Evolutionary conservation across 108 stramenopile species (phyloP), one percentile per base, ranked within the genome.

Genomic region (Pseudonitzschia multistriata): DNA sequence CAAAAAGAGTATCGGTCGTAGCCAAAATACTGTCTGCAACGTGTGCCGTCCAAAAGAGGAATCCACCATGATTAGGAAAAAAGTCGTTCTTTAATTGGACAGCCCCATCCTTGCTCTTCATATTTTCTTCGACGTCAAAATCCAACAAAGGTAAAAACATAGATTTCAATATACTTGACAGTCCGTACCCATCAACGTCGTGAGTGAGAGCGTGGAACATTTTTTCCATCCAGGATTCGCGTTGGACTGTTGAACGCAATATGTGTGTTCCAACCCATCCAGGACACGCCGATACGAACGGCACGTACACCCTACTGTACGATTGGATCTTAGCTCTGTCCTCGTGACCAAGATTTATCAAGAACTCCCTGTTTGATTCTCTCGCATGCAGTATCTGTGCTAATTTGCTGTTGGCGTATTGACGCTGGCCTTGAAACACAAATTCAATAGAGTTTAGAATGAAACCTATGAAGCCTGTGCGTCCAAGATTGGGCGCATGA

Each of bases 251-350:
- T 24, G 45, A 28, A 29, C 75, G 67, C 6, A 50, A 67, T 39
- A 88, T 82, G 22, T 85, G 66, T 27, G 87, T 85, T 47, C 70
- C 87, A 31, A 85, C 87, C 83, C 83, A 83, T 13, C 57, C 45
- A 25, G 87, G 87, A 78, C 87, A 88, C 17, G 79, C 62, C 42
- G 63, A 70, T 7, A 81, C 79, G 49, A 69, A 61, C 14, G 54
- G 74, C 15, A 80, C 34, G 0, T 54, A 36, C 11, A 52, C 28
- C 55, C 27, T 29, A 14, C 35, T 59, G 33, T 59, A 3, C 17
- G 14, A 14, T 0, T 30, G 29, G 4, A 1, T 24, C 15, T 45
- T 17, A 1, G 4, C 3, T 24, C 67, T 14, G 3, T 27, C 21
- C 22, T 40, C 53, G 15, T 14, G 17, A 36, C 62, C 42, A 45